A percentile compares a stretch with the other conserved stretches of the same genome.
Conservation (phyloP, 2,329 filamentous ascomycete species). For the Ophiostoma piceae region DNA sequence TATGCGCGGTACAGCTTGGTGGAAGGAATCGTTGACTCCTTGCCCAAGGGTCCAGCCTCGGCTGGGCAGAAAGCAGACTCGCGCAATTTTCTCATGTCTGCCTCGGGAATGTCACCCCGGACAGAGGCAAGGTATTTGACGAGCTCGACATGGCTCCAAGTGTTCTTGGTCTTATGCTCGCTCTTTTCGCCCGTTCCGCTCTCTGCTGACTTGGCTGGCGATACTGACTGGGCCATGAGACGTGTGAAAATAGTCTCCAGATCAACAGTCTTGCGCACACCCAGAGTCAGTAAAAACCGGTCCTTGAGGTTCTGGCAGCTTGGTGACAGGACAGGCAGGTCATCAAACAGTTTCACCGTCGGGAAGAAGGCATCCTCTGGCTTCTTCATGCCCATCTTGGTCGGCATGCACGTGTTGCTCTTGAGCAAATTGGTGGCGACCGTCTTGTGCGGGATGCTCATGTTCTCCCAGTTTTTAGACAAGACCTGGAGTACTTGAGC, state of each 20-base stretch:
- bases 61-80: constrained; percentile 77
- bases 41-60: constrained; percentile 55
- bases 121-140: constrained; percentile 94
- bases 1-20: constrained; percentile 62
- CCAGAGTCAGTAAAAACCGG: constrained; percentile 75
- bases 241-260: constrained; percentile 88
- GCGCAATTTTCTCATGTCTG: constrained; percentile 73
- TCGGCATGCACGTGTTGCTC: constrained; percentile 73
- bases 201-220: neutral
- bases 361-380: constrained; percentile 87
- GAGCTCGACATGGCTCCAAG: constrained; percentile 90
- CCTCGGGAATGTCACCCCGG: constrained; percentile 74
- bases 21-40: constrained; percentile 50
- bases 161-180: constrained; percentile 35
- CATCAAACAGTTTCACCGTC: constrained; percentile 90
- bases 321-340: constrained; percentile 70
- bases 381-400: constrained; percentile 81
- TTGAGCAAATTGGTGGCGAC: constrained; percentile 61
- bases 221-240: constrained; percentile 54
- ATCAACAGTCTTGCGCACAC: constrained; percentile 92
- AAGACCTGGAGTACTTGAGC: constrained; percentile 70
- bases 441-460: constrained; percentile 61
- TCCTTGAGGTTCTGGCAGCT: constrained; percentile 78
- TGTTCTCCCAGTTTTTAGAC: constrained; percentile 85
- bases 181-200: constrained; percentile 13